Base-by-base conservation (phyloP, 2,329 filamentous ascomycete species). In the Trichoderma koningii region DNA sequence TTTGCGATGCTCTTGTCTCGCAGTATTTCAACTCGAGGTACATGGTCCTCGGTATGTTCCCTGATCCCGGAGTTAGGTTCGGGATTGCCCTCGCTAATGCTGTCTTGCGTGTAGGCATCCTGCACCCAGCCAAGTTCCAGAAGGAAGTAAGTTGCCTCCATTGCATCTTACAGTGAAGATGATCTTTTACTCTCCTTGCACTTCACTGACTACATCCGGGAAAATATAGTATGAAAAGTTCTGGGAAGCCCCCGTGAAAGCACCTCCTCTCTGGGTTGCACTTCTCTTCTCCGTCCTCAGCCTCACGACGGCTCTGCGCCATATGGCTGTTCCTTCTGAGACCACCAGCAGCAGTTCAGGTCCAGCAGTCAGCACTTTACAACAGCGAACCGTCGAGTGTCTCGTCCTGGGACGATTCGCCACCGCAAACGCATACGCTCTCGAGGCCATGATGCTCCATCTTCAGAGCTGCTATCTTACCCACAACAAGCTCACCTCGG, bases 71-170 rank as follows among this genome's bases (percentile, higher is more conserved):
- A 30, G 6, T 4, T 42, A n/a, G 9, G 2, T 15, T 21, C 28
- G 2, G 21, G 10, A 15, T 28, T n/a, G 12, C 57, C 50, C 6
- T 50, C 17, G 12, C 6, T n/a, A 5, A 21, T 7, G 17, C 26
- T n/a, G n/a, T 19, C 50, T 19, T 19, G 19, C 34, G 5, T 28
- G 14, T 42, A 61, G 57, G 57, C 23, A 61, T 61, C 34, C 15
- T 61, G 34, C 57, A 61, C 15, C 57, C 57, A 12, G 30, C 10
- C 34, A 61, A 61, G 21, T 61, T 61, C 47, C 57, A 61, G 30
- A 61, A 42, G 5, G 57, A 61, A 17, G 57, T 61, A 34, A 42
- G 57, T 42, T 14, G 34, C 5, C 14, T 10, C 10, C 34, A 1
- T 2, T 14, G 10, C 34, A 10, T 4, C 9, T 14, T 38, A 34